Base-by-base conservation (phyloP, 2,329 filamentous ascomycete species). In the Pyricularia grisea region DNA sequence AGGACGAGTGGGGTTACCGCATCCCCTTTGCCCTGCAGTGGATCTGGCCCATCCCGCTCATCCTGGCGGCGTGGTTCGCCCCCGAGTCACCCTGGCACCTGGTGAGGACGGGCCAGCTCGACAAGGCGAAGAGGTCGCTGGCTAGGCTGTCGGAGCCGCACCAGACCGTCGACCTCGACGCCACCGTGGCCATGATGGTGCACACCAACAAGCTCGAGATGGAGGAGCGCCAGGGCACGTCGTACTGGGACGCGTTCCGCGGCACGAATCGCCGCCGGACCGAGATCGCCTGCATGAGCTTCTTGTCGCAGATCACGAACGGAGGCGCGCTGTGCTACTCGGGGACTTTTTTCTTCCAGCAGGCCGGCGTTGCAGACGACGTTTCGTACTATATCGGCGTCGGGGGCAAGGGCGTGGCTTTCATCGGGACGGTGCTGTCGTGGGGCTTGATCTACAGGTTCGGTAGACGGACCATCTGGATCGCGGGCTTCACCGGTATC, bases 311-410 rank as follows among this genome's bases (percentile, higher is more conserved):
- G 70, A 80, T 81, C 71, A 78, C 78, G 5, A 76, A 79, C 69
- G 79, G 81, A 17, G 77, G 77, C 58, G 77, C 78, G 17, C 75
- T 71, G 66, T 79, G 78, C 73, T 81, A 82, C 71, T 78, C 74
- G 11, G 78, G 79, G 12, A 79, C 79, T 30, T 83, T 81, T 76
- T 84, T 84, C 75, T 83, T 82, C 75, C 77, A 80, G 64, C 80
- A 82, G 71, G 78, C 81, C 0, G 82, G 83, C 66, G 78, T 83
- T 66, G 70, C 75, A 36, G 70, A 76, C 33, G 71, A 74, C 4
- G 74, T 77, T 3, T 77, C 80, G 0, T 83, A 81, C 71, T 78
- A 76, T 60, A 78, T 84, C 70, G 75, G 77, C 25, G 75, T 84
- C 6, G 79, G 77, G 4, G 80, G 80, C 36, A 81, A 79, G 12